These are phyloP conservation scores for Candida sp. DNA, from an alignment of 1,139 yeast species.

Conservation along the genomic window DNA sequence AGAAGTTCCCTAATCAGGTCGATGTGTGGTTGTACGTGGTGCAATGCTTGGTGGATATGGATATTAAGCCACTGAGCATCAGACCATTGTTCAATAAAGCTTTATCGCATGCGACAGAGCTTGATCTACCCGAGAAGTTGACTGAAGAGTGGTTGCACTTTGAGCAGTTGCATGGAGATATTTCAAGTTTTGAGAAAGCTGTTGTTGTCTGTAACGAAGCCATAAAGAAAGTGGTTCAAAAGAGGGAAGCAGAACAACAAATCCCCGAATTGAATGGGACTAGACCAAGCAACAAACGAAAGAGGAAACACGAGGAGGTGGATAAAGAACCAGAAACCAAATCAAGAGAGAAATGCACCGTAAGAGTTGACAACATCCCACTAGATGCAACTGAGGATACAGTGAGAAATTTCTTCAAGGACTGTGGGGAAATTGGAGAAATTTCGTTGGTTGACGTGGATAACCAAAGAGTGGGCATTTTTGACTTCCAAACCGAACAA, in stretches of 20 bases:
- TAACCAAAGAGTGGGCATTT: constrained; percentile 35
- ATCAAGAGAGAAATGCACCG: constrained; percentile 60
- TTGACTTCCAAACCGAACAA: constrained; percentile 59
- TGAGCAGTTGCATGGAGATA: constrained; percentile 40
- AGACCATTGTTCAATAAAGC: constrained; percentile 36
- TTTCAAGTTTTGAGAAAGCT: constrained; percentile 24
- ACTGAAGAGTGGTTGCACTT: constrained; percentile 49
- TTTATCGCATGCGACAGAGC: constrained; percentile 21
- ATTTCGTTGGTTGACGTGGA: constrained; percentile 32
- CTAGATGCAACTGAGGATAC: constrained; percentile 28
- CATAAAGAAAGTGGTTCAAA: constrained; percentile 2
- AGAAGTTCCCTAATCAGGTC: constrained; percentile 31
- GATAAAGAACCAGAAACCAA: constrained; percentile 25
- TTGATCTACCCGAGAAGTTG: constrained; percentile 59
- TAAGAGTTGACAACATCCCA: constrained; percentile 50
- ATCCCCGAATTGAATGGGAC: neutral
- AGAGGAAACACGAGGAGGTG: constrained; percentile 8
- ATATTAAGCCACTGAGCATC: constrained; percentile 23
- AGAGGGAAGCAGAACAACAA: neutral
- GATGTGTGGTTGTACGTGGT: constrained; percentile 55
- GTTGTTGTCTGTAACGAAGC: constrained; percentile 13
- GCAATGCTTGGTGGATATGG: constrained; percentile 27
- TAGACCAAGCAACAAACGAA: constrained; percentile 1
- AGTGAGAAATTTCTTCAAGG: constrained; percentile 51
- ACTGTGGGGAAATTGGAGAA: constrained; percentile 57